These are phyloP conservation scores for Cladosporium colombiae DNA, from an alignment of 2,329 filamentous ascomycete genomes.

Conservation along the genomic window DNA sequence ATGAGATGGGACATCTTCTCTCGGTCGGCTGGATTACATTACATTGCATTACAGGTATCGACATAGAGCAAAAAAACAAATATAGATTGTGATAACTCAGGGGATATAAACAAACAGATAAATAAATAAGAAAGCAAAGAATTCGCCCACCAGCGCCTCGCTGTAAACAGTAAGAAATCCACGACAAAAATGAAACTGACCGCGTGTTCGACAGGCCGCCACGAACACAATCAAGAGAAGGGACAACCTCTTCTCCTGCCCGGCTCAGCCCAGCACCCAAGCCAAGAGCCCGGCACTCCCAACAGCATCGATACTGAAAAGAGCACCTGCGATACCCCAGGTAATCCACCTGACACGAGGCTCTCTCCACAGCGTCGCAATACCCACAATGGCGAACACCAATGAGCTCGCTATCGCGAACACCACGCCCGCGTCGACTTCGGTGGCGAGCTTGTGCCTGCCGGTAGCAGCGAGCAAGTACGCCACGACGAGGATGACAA, in stretches of 20 bases:
- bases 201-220: not conserved
- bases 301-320: constrained; percentile 51
- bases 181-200: not conserved
- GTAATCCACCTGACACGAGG: constrained; percentile 48
- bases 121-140: not conserved
- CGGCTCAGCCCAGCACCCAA: constrained; percentile 43
- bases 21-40: not conserved
- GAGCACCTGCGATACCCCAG: constrained; percentile 46
- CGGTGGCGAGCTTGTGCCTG: constrained; percentile 64
- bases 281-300: constrained; percentile 57
- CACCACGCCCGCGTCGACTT: constrained; percentile 73
- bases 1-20: too few relatives aligned
- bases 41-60: not conserved
- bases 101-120: not conserved
- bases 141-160: constrained; percentile 6
- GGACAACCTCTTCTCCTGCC: not conserved
- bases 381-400: constrained; percentile 61
- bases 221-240: not conserved
- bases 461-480: constrained; percentile 68
- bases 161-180: constrained; percentile 1
- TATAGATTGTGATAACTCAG: not conserved
- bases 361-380: constrained; percentile 59
- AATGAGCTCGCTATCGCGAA: constrained; percentile 69
- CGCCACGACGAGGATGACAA: constrained; percentile 65
- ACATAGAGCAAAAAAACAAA: not conserved